phyloP scores from a whole-genome alignment of 2,329 filamentous ascomycete species.

The Epichloe brachyelytri region DNA sequence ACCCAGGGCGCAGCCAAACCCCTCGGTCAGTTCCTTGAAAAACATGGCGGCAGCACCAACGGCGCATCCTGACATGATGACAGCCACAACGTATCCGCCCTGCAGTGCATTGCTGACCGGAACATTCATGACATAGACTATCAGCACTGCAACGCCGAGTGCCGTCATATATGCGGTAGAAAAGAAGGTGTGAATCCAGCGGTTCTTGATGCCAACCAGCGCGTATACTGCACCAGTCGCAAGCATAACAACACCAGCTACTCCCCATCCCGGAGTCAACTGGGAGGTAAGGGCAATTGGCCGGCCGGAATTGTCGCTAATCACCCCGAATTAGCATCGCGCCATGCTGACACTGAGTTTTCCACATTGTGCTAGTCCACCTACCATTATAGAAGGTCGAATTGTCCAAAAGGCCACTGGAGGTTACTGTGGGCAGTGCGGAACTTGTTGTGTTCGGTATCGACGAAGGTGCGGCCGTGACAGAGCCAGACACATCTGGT shows the following conservation, averaged over 20 bases:
- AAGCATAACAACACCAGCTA: slow-evolving; percentile 67
- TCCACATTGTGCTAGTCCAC: not conserved
- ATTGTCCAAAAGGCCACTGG: slow-evolving; percentile 12
- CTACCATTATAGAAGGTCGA: slow-evolving; percentile 23
- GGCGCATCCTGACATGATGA: slow-evolving; percentile 56
- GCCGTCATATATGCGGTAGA: slow-evolving; percentile 63
- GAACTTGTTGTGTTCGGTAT: slow-evolving; percentile 1
- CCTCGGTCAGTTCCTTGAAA: slow-evolving; percentile 72
- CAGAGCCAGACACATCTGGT: not conserved
- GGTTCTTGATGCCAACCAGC: slow-evolving; percentile 72
- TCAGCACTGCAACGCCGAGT: slow-evolving; percentile 66
- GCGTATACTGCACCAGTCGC: slow-evolving; percentile 56
- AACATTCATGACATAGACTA: slow-evolving; percentile 76
- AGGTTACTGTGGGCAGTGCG: slow-evolving; percentile 4
- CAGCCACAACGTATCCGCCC: slow-evolving; percentile 75
- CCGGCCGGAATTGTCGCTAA: slow-evolving; percentile 34
- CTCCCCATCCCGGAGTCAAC: slow-evolving; percentile 69
- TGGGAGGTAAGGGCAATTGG: slow-evolving; percentile 54
- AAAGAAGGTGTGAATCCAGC: slow-evolving; percentile 66
- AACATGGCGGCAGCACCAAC: slow-evolving; percentile 63
- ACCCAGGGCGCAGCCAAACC: slow-evolving; percentile 72
- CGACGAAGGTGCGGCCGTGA: not conserved
- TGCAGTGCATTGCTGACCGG: slow-evolving; percentile 66
- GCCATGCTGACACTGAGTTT: not conserved
- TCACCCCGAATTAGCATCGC: slow-evolving; percentile 1